Evolutionary conservation across 2,329 filamentous ascomycete species (phyloP).

Genomic region (Rhynchosporium secalis): DNA sequence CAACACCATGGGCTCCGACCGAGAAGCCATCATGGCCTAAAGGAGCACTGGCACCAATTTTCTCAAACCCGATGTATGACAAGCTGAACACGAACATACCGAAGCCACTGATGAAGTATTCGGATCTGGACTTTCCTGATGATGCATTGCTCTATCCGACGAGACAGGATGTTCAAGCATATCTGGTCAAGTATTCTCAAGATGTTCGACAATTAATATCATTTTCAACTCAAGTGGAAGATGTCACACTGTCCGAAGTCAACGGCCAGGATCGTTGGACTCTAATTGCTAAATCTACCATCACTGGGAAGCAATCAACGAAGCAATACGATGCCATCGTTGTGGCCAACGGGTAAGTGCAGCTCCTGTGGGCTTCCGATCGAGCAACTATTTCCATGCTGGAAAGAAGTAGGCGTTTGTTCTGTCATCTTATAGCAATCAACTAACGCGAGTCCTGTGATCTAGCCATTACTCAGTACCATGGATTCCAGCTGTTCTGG

Average conservation of each 20-base stretch:
- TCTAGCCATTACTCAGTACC: conserved; percentile 64
- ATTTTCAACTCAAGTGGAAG: conserved; percentile 70
- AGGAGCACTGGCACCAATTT: conserved; percentile 49
- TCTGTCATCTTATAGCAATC: background rate
- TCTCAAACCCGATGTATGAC: conserved; percentile 83
- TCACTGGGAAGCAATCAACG: conserved; percentile 29
- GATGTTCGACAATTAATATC: conserved; percentile 66
- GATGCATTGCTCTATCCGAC: conserved; percentile 72
- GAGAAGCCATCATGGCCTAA: conserved; percentile 61
- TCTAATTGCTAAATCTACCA: conserved; percentile 34
- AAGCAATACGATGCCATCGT: conserved; percentile 67
- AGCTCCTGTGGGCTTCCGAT: background rate
- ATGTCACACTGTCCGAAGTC: conserved; percentile 46
- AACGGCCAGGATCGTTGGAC: conserved; percentile 56
- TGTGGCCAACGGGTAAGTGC: conserved; percentile 61
- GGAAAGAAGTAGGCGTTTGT: background rate
- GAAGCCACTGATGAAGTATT: conserved; percentile 76
- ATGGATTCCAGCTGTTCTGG: conserved; percentile 62
- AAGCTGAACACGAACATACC: conserved; percentile 85
- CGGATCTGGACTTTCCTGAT: conserved; percentile 64
- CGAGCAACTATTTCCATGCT: background rate
- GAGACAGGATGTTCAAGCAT: conserved; percentile 68
- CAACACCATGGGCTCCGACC: conserved; percentile 59
- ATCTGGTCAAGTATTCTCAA: conserved; percentile 66
- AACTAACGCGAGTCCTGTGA: background rate